These are phyloP conservation scores for Arachnopeziza araneosa DNA, from an alignment of 2,329 filamentous ascomycete genomes.

Conservation along the genomic window DNA sequence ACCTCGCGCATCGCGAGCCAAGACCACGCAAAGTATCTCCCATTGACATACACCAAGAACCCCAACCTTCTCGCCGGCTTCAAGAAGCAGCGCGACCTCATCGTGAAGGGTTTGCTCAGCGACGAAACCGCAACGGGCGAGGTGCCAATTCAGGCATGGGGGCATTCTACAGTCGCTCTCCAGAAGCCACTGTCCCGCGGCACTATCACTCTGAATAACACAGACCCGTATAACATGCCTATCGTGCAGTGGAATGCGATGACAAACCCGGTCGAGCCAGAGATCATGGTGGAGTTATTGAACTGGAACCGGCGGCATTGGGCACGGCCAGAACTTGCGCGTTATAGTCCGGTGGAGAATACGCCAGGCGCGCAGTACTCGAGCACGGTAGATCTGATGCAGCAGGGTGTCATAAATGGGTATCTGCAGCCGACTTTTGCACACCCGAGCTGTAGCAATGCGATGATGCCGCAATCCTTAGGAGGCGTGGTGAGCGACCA, in stretches of 20 bases:
- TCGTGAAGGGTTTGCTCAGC: neutral
- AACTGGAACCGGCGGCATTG: slow-evolving; percentile 6
- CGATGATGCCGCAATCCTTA: slow-evolving; percentile 19
- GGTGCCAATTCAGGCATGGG: neutral
- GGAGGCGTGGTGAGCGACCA: slow-evolving; percentile 25
- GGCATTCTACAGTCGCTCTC: neutral
- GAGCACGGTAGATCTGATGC: neutral
- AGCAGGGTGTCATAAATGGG: neutral
- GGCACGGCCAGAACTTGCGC: slow-evolving; percentile 1
- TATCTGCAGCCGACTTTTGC: neutral
- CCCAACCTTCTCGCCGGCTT: neutral
- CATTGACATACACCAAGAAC: neutral
- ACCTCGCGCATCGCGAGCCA: neutral
- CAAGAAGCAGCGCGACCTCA: neutral
- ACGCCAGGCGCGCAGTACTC: neutral
- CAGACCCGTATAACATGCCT: slow-evolving; percentile 3
- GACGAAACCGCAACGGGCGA: neutral
- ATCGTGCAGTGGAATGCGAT: slow-evolving; percentile 5
- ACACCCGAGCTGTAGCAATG: neutral
- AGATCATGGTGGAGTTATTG: slow-evolving; percentile 6
- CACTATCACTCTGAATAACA: slow-evolving; percentile 3
- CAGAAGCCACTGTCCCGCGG: slow-evolving; percentile 2
- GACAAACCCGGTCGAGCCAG: slow-evolving; percentile 6
- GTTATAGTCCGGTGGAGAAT: neutral
- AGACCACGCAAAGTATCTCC: neutral